phyloP scores from a whole-genome alignment of 2,329 filamentous ascomycete genomes.

The Amesomyces nigricolor region DNA sequence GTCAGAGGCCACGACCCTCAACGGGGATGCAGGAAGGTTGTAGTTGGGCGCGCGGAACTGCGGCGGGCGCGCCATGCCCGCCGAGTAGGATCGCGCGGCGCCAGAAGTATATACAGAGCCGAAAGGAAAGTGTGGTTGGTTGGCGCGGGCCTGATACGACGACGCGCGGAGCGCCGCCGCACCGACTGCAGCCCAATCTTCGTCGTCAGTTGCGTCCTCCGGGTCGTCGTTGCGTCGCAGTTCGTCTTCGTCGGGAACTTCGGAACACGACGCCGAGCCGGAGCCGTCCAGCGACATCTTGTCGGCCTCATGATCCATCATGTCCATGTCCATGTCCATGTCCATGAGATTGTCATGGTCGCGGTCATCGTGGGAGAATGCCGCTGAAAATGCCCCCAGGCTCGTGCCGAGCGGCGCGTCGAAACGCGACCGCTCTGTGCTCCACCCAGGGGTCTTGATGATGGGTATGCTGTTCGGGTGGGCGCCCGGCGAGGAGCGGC shows the following conservation, averaged over 20 bases:
- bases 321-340: constrained; percentile 55
- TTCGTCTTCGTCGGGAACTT: constrained; percentile 65
- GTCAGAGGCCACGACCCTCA: constrained; percentile 48
- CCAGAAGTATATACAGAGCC: constrained; percentile 46
- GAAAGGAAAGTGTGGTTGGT: constrained; percentile 41
- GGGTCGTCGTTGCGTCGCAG: constrained; percentile 65
- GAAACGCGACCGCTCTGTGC: constrained; percentile 43
- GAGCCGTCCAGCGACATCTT: constrained; percentile 83
- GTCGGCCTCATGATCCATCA: constrained; percentile 82
- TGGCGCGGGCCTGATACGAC: constrained; percentile 56
- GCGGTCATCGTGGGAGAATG: constrained; percentile 68
- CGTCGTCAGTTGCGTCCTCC: constrained; percentile 85
- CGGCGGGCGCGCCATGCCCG: constrained; percentile 50
- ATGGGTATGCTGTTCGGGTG: constrained; percentile 54
- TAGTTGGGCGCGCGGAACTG: constrained; percentile 42
- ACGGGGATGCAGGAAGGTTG: constrained; percentile 46
- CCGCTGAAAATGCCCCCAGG: constrained; percentile 59
- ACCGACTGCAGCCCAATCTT: constrained; percentile 90
- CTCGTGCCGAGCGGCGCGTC: constrained; percentile 53
- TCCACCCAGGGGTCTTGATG: constrained; percentile 39
- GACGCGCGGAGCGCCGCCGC: constrained; percentile 73
- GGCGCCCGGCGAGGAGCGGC: constrained; percentile 40
- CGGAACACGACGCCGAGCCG: constrained; percentile 68
- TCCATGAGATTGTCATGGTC: constrained; percentile 28
- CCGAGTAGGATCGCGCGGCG: constrained; percentile 45